Evolutionary conservation across 208 protist species (phyloP).

Genomic region (Wallacemonas sp.): DNA sequence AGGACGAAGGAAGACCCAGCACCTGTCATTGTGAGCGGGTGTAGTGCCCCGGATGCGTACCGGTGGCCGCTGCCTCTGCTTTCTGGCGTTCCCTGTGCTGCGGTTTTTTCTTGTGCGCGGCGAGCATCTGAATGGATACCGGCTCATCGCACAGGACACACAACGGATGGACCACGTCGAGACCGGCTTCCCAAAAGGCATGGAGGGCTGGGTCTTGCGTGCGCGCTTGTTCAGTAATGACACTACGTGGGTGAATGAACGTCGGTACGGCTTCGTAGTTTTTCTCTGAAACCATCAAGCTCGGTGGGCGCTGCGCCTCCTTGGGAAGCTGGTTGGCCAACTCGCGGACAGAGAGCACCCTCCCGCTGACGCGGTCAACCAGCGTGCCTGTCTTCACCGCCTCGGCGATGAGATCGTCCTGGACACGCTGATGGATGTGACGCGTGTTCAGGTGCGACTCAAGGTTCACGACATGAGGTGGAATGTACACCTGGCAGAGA

Average conservation of each 20-base stretch:
- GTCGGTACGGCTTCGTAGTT: constrained; percentile 15
- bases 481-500: constrained; percentile 17
- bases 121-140: constrained; percentile 18
- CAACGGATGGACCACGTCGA: constrained; percentile 25
- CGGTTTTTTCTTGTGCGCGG: constrained; percentile 16
- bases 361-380: not conserved
- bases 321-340: not conserved
- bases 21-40: too few species aligned
- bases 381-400: constrained; percentile 2
- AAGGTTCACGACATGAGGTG: constrained; percentile 18
- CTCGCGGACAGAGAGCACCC: constrained; percentile 1
- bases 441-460: constrained; percentile 14
- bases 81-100: not conserved
- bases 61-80: not conserved
- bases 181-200: constrained; percentile 19
- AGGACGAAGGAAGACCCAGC: too few species aligned
- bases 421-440: not conserved
- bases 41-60: too few species aligned
- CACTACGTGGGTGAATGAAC: constrained; percentile 16
- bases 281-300: constrained; percentile 19
- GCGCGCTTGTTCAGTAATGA: constrained; percentile 11
- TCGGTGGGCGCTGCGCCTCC: constrained; percentile 8
- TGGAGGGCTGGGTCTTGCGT: not conserved
- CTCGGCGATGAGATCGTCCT: constrained; percentile 4
- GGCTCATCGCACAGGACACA: constrained; percentile 16